Conservation (phyloP, 1,139 yeast species). For the Sugiyamaella neomexicana region DNA sequence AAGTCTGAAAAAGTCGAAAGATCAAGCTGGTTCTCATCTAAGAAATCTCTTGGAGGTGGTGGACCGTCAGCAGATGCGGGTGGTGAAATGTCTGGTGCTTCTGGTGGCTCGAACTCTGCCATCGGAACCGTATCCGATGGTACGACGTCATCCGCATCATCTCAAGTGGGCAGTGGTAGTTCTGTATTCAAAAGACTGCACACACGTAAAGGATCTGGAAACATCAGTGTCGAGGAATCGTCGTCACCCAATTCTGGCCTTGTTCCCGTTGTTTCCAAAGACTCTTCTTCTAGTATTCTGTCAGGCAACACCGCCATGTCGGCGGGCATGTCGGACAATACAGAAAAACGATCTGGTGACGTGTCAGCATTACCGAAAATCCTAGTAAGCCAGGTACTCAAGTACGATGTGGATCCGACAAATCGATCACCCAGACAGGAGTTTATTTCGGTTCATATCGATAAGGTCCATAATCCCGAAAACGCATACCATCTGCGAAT, state of each 20-base stretch:
- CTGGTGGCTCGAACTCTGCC: conserved; percentile 3
- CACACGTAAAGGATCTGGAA: conserved; percentile 20
- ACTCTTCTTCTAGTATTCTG: conserved; percentile 16
- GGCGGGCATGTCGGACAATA: conserved; percentile 1
- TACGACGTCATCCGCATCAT: conserved; percentile 10
- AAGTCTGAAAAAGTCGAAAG: conserved; percentile 18
- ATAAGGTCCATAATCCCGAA: conserved; percentile 89
- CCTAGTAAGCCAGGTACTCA: conserved; percentile 59
- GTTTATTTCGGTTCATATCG: conserved; percentile 79
- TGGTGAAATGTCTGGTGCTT: neutral
- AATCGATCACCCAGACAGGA: conserved; percentile 76
- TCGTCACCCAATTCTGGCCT: conserved; percentile 4
- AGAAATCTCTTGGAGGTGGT: conserved; percentile 6
- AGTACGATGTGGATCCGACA: conserved; percentile 74
- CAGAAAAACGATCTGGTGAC: conserved; percentile 7
- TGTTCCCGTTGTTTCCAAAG: conserved; percentile 1
- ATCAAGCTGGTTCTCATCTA: conserved; percentile 24
- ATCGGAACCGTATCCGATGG: conserved; percentile 1
- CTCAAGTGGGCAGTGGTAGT: conserved; percentile 11
- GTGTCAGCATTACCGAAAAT: conserved; percentile 38
- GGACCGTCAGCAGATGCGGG: conserved; percentile 11
- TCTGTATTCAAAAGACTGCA: conserved; percentile 16
- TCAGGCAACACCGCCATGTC: conserved; percentile 14
- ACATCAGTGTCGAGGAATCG: conserved; percentile 13
- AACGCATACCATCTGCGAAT: conserved; percentile 89